Evolutionary conservation across 495 filamentous ascomycete genomes (phyloP).

Genomic region (Penicillium manginii): DNA sequence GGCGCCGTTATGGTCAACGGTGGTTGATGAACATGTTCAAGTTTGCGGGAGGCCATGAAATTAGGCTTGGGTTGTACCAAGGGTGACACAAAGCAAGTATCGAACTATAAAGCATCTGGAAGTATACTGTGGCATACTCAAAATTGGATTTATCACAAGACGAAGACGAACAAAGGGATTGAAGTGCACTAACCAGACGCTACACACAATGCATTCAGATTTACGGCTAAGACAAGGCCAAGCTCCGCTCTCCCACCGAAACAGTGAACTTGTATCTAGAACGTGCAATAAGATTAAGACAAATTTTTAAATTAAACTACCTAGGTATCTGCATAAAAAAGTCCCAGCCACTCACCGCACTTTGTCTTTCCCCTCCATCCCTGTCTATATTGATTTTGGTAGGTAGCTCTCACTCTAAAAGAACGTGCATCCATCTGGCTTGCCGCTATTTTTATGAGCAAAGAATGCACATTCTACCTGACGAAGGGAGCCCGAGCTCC

Average conservation of each 20-base stretch:
- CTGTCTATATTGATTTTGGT: no score
- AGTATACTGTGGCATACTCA: background rate
- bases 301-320: background rate
- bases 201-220: background rate
- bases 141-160: background rate
- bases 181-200: background rate
- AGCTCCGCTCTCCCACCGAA: background rate
- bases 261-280: background rate
- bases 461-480: conserved; percentile 3
- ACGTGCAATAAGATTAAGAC: background rate
- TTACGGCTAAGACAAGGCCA: background rate
- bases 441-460: background rate
- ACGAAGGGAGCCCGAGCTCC: background rate
- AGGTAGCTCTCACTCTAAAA: background rate
- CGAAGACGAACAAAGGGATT: background rate
- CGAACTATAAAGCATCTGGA: background rate
- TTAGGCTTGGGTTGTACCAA: background rate
- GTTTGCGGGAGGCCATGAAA: background rate
- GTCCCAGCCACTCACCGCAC: no score
- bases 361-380: background rate
- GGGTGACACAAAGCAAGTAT: background rate
- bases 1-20: no score
- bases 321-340: no score
- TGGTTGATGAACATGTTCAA: background rate
- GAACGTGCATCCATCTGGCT: background rate